Percentiles rank a stretch among this genome's conserved stretches.
phyloP scores from a whole-genome alignment of 441 rosid species.

The Euphorbia celastroides region DNA sequence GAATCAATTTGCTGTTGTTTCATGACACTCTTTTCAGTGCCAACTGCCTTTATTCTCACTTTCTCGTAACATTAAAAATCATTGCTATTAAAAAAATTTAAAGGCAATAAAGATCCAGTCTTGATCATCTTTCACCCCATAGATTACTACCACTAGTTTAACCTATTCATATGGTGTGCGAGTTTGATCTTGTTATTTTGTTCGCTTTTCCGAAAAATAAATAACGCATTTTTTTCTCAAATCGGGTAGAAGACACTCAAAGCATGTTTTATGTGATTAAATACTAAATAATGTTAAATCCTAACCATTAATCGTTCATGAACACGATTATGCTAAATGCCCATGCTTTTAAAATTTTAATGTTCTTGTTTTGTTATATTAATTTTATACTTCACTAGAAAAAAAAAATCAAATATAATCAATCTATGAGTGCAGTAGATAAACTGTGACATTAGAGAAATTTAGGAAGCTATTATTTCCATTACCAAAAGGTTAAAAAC shows the following conservation, averaged over 20 bases:
- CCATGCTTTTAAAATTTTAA: neutral
- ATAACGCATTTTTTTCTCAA: no score
- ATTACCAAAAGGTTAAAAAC: constrained; percentile 27
- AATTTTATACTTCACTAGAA: neutral
- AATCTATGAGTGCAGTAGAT: neutral
- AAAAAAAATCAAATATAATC: neutral
- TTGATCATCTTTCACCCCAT: constrained; percentile 18
- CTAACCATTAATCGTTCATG: constrained; percentile 6
- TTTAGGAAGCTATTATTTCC: constrained; percentile 18
- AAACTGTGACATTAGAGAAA: neutral
- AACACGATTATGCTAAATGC: constrained; percentile 6
- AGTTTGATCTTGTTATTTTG: no score
- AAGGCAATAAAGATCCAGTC: constrained; percentile 24
- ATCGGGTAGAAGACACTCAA: no score
- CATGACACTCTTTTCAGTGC: constrained; percentile 25
- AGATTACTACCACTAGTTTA: constrained; percentile 7
- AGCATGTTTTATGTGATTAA: no score
- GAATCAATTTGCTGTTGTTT: constrained; percentile 32
- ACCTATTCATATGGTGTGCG: neutral
- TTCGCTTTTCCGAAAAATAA: no score
- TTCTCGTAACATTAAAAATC: constrained; percentile 18
- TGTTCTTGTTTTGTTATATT: neutral
- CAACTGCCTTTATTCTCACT: constrained; percentile 33
- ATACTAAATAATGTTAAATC: neutral
- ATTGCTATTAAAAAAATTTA: no score